Percentiles rank a stretch among this genome's conserved stretches.
phyloP scores from a whole-genome alignment of 495 filamentous ascomycete genomes.

The Oidiodendron maius region DNA sequence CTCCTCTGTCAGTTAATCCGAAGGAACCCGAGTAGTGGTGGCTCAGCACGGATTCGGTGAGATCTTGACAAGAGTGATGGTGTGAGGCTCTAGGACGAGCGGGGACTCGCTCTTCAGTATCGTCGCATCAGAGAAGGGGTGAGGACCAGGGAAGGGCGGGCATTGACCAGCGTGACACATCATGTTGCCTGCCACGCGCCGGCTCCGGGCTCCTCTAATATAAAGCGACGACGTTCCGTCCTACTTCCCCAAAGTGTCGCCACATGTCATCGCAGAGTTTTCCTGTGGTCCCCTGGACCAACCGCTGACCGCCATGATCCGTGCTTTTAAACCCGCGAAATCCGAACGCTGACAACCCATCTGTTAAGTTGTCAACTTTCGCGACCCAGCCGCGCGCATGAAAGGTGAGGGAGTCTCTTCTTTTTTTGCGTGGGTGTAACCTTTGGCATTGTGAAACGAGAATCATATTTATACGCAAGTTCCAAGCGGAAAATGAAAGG shows the following conservation, averaged over 20 bases:
- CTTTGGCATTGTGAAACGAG: neutral
- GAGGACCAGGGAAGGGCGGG: neutral
- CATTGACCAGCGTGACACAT: neutral
- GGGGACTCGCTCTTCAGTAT: neutral
- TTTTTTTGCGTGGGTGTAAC: neutral
- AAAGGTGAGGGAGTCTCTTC: neutral
- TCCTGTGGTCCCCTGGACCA: neutral
- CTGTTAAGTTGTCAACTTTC: neutral
- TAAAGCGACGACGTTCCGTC: neutral
- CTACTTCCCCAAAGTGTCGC: neutral
- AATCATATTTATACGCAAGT: neutral
- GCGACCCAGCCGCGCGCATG: neutral
- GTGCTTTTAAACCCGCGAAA: neutral
- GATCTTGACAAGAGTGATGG: neutral
- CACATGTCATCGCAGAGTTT: neutral
- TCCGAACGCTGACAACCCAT: neutral
- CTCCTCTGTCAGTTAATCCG: neutral
- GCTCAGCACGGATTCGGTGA: conserved; percentile 1
- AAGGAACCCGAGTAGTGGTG: neutral
- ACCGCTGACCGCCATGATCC: neutral
- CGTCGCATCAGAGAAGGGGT: neutral
- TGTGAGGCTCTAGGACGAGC: conserved; percentile 4
- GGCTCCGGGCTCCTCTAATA: neutral
- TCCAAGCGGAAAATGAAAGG: neutral
- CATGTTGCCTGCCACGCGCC: neutral